Base-by-base conservation (phyloP, 2,329 filamentous ascomycete species). In the Pseudogymnoascus sp. region DNA sequence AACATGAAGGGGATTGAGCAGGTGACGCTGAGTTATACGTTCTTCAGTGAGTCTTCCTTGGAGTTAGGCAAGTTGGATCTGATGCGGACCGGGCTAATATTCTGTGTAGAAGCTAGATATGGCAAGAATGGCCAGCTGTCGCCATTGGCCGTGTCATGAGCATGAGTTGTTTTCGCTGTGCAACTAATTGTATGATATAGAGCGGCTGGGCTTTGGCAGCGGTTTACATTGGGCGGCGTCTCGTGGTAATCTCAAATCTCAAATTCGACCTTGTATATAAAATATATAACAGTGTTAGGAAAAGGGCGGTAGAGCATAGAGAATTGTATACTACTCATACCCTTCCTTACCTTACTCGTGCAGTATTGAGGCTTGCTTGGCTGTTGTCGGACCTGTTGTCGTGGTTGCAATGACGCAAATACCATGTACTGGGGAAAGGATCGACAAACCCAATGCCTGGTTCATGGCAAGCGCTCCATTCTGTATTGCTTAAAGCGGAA, bases 1-100 rank as follows among this genome's bases (percentile, higher is more conserved):
- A 93, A 89, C 67, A 98, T 97, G 93, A 90, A 84, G 77, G 90
- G 89, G 0, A 91, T 99, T 66, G 91, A 97, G 78, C 96, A 93
- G 1, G 92, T 99, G 62, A 99, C 95, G 35, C 77, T 99, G 72
- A 96, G 89, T 69, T 99, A 99, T 78, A 99, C 95, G 0, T 99
- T 99, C 75, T 99, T 99, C 76, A 99, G 92, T 96, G 79, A 81
- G 91, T 83, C 31, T 14, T 22, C 19, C n/a, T 24, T 35, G 5
- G 14, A 4, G 5, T 6, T 12, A 4, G 28, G 8, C 8, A 2
- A 11, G 41, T 33, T 35, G 6, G 1, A 2, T 31, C 10, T 31
- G 50, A 14, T 56, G 26, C 0, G 38, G 8, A n/a, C 59, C 24
- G 16, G 70, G 67, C 77, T 83, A 67, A 84, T 67, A 14, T 22